These are phyloP conservation scores for Termitomyces bulborhizus DNA, from an alignment of 768 basidiomycete species.

Conservation along the genomic window DNA sequence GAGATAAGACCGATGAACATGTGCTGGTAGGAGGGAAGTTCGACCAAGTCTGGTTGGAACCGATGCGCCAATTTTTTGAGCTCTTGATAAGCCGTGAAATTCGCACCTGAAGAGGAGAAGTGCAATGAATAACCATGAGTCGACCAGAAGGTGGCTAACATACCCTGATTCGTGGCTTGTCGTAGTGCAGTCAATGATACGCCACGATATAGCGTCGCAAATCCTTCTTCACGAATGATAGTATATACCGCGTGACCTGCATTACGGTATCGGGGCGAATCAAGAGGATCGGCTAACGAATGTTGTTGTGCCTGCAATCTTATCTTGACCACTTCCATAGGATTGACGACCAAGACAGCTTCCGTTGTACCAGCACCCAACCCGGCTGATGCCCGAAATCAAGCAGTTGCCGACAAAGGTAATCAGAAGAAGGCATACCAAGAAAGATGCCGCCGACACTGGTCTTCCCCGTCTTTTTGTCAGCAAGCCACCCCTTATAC, in stretches of 20 bases:
- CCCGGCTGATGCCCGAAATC: slow-evolving; percentile 53
- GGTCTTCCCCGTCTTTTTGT: slow-evolving; percentile 74
- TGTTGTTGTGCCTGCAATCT: slow-evolving; percentile 96
- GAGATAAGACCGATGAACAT: slow-evolving; percentile 94
- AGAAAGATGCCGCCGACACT: slow-evolving; percentile 78
- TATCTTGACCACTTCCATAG: slow-evolving; percentile 99
- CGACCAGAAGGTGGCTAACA: background rate
- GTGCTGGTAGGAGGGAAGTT: slow-evolving; percentile 92
- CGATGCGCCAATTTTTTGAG: slow-evolving; percentile 79
- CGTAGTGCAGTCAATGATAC: slow-evolving; percentile 89
- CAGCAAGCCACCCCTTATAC: slow-evolving; percentile 81
- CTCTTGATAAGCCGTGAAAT: slow-evolving; percentile 98
- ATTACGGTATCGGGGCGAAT: slow-evolving; percentile 90
- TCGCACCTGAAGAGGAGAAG: slow-evolving; percentile 54
- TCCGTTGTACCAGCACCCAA: slow-evolving; percentile 94
- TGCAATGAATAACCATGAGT: background rate
- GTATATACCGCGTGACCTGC: slow-evolving; percentile 95
- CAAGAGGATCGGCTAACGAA: slow-evolving; percentile 92
- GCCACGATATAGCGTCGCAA: slow-evolving; percentile 82
- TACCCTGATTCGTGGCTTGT: slow-evolving; percentile 97
- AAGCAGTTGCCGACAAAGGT: background rate
- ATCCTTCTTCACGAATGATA: slow-evolving; percentile 89
- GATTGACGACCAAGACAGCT: slow-evolving; percentile 90
- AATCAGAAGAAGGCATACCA: slow-evolving; percentile 39
- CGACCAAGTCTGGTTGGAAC: slow-evolving; percentile 70